Base-by-base conservation (phyloP, 495 filamentous ascomycete species). In the Talaromyces thailandensis region DNA sequence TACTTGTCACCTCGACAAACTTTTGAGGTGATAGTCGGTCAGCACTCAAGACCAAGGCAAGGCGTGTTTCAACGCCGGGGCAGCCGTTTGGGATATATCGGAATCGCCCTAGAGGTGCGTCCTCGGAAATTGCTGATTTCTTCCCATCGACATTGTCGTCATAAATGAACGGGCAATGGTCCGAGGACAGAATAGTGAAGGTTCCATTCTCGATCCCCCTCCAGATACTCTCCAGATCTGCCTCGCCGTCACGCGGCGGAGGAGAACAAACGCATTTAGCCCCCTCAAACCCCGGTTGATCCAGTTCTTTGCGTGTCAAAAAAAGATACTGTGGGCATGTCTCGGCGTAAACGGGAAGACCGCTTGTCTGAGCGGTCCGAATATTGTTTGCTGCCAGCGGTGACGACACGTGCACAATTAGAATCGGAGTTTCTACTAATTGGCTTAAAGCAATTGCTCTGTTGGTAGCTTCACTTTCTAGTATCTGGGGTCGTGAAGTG, bases 281-380 rank as follows among this genome's bases (percentile, higher is more conserved):
- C n/a, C 79, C 84, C 40, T 79, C 73, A 67, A 85, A 85, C 3
- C 75, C 79, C 4, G 77, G 76, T 23, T 71, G 70, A 58, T 78
- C 74, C 24, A 85, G 69, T 61, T 75, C 74, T 45, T 81, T 78
- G 6, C 79, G 74, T 4, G 79, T 82, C 2, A 88, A 74, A 64
- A 84, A 83, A n/a, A 87, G 73, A 65, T 88, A 88, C 61, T 88
- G 84, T 6, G 85, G 85, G 66, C 84, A 87, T 9, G 84, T 88
- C 70, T 88, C 85, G 14, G 82, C 85, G 66, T 84, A 81, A 4
- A 88, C 73, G 1, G 84, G 84, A 24, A 85, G 74, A 0, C 81
- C 74, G 43, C 70, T 65, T 2, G 79, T 83, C 64, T 88, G 84
- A 4, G 85, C 85, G 9, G 71, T 63, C 23, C 81, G 75, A 65